Base-by-base conservation (phyloP, 192 early-diverging fungal species). In the Rhizoclosmatium sp. region DNA sequence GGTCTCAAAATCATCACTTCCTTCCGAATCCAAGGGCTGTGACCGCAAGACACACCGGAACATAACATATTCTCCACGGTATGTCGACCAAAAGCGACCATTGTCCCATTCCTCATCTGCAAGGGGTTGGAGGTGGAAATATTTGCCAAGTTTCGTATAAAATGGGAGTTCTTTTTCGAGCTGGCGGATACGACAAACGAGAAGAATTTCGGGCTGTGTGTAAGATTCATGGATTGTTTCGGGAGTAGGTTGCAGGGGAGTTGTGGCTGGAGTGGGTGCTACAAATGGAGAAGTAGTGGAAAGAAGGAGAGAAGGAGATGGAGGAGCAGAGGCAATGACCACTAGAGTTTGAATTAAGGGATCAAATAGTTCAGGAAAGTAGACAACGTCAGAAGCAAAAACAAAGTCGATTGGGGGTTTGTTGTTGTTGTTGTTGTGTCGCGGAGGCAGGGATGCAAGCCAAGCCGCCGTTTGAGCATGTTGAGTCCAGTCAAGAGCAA, bases 311-410 rank as follows among this genome's bases (percentile, higher is more conserved):
- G 21, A 19, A 7, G 19, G 19, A 0, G 21, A 19, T 7, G 7
- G 7, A 7, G 7, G 4, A 7, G 10, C 0, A 7, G 7, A 7
- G 16, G 73, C 47, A 23, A 77, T 45, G 19, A 67, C 5, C 3
- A 39, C 45, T 7, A 78, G 45, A 4, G 77, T 78, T 16, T 44
- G 40, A 23, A 78, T 78, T 48, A 78, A 56, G 7, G 77, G 68
- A 3, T 69, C 69, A 71, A 80, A 80, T n/a, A 80, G 70, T 14
- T 71, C 19, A 3, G 78, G 78, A 45, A 72, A 80, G 47, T 80
- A 80, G 16, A 80, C 78, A 12, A 80, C 78, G 47, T 80, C 78
- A 19, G 44, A 14, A 10, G 70, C 78, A 49, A 46, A 80, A 2
- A 80, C 46, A 2, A 80, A 5, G 31, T 80, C 78, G 3, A 80